Evolutionary conservation across 495 filamentous ascomycete genomes (phyloP).

Genomic region (Chlorociboria aeruginascens): DNA sequence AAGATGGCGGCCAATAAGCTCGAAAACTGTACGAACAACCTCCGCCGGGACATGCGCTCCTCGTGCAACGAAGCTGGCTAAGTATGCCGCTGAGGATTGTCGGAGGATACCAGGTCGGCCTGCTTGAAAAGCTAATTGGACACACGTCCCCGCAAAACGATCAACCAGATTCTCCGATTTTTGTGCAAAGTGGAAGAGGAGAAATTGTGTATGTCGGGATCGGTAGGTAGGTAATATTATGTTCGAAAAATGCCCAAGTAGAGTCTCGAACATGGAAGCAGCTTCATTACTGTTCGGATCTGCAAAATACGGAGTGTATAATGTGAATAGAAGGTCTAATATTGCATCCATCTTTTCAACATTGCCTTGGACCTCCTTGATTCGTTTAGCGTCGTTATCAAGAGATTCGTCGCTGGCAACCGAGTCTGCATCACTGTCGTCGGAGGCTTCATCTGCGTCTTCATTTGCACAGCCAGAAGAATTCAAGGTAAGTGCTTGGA

Average conservation of each 20-base stretch:
- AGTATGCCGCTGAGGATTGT: conserved; percentile 80
- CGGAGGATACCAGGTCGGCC: conserved; percentile 54
- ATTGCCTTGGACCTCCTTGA: conserved; percentile 59
- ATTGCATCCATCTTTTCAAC: conserved; percentile 89
- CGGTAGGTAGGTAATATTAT: conserved; percentile 83
- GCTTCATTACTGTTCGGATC: conserved; percentile 36
- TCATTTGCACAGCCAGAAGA: conserved; percentile 25
- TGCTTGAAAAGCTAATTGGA: conserved; percentile 50
- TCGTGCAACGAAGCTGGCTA: conserved; percentile 84
- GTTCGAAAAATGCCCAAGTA: conserved; percentile 70
- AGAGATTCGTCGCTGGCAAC: conserved; percentile 35
- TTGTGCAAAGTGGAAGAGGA: conserved; percentile 90
- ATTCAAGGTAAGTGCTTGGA: conserved; percentile 26
- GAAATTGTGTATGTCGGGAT: conserved; percentile 77
- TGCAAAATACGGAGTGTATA: conserved; percentile 60
- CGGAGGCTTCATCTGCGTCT: conserved; percentile 48
- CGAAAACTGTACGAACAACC: conserved; percentile 65
- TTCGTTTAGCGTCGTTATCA: conserved; percentile 31
- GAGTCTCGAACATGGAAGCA: conserved; percentile 47
- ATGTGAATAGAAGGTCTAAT: conserved; percentile 75
- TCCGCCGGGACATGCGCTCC: conserved; percentile 67
- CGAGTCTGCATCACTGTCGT: conserved; percentile 42
- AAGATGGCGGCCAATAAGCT: conserved; percentile 61
- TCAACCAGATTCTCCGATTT: conserved; percentile 60
- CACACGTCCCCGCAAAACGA: conserved; percentile 67